Base-by-base conservation (phyloP, 2,329 filamentous ascomycete species). In the Monilinia vaccinii-corymbosi region DNA sequence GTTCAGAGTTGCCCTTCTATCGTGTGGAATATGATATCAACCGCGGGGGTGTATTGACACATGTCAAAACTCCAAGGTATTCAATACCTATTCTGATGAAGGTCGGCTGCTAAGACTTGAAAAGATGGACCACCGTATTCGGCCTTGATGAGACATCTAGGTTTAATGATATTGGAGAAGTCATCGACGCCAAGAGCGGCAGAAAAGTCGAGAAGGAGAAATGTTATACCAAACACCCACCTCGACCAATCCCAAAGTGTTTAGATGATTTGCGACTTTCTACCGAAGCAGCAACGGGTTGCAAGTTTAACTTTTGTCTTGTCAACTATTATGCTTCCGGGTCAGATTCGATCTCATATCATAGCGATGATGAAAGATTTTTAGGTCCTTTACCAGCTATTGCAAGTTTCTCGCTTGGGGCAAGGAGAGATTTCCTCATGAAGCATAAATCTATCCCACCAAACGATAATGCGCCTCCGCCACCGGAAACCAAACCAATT, bases 311-410 rank as follows among this genome's bases (percentile, higher is more conserved):
- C 70, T 90, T 92, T 70, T 88, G 85, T 62, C 78, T 93, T 1
- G 87, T 93, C 5, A 93, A 93, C 69, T 93, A 93, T 74, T 93
- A 93, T 69, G 85, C 86, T n/a, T 82, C 81, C 4, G 88, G 89
- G 0, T 76, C 82, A 7, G 88, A 93, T 71, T 89, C 86, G 65
- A 93, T 93, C 52, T 81, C 85, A 13, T 93, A 87, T 68, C 88
- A 93, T 72, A 88, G 85, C 52, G 89, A 93, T 66, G 88, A 93
- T 68, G 89, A 93, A 75, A 78, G 82, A 7, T 94, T 93, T 66
- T 78, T 93, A 0, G 89, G 88, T 0, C 65, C 74, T 0, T 75
- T 86, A 21, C 88, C 89, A 0, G 81, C 83, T 10, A 92, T 93
- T 58, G 88, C 88, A 1, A 90, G 86, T 0, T 84, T 91, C 67